Evolutionary conservation across 495 filamentous ascomycete species (phyloP).

Genomic region (Lindgomyces ingoldianus): DNA sequence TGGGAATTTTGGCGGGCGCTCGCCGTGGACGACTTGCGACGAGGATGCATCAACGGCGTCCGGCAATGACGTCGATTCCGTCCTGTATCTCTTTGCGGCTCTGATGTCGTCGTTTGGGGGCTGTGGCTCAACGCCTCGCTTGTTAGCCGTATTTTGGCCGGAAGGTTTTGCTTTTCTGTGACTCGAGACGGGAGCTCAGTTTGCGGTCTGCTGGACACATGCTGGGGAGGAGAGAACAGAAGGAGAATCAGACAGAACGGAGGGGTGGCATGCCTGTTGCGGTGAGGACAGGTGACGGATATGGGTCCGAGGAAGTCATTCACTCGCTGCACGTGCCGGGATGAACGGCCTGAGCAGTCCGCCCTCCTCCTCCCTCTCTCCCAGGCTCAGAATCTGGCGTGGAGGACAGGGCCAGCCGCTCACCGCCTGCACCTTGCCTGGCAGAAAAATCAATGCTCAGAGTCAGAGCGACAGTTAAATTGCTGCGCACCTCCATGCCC

Average conservation of each 20-base stretch:
- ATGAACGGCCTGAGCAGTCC: no score
- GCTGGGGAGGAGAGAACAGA: not conserved
- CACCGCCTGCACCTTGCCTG: not conserved
- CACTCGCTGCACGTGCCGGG: slow-evolving; percentile 2
- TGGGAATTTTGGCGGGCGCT: slow-evolving; percentile 21
- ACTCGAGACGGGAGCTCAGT: slow-evolving; percentile 7
- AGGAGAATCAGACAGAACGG: not conserved
- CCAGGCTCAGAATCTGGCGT: no score
- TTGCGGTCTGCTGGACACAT: not conserved
- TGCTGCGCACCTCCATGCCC: not conserved
- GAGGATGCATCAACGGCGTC: not conserved
- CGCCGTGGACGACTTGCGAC: slow-evolving; percentile 18
- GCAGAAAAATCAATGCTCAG: not conserved
- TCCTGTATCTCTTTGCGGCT: slow-evolving; percentile 16
- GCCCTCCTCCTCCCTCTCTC: no score
- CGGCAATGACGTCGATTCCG: slow-evolving; percentile 24
- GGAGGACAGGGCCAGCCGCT: no score
- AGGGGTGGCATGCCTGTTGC: not conserved
- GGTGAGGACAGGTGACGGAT: not conserved
- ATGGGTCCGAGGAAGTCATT: not conserved
- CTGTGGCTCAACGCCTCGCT: slow-evolving; percentile 9
- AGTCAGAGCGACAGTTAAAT: not conserved
- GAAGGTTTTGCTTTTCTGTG: slow-evolving; percentile 14
- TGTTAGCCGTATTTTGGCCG: slow-evolving; percentile 22
- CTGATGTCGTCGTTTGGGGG: slow-evolving; percentile 10